These are phyloP conservation scores for Coemansia sp. DNA, from an alignment of 192 early-diverging fungal species.

Conservation along the genomic window DNA sequence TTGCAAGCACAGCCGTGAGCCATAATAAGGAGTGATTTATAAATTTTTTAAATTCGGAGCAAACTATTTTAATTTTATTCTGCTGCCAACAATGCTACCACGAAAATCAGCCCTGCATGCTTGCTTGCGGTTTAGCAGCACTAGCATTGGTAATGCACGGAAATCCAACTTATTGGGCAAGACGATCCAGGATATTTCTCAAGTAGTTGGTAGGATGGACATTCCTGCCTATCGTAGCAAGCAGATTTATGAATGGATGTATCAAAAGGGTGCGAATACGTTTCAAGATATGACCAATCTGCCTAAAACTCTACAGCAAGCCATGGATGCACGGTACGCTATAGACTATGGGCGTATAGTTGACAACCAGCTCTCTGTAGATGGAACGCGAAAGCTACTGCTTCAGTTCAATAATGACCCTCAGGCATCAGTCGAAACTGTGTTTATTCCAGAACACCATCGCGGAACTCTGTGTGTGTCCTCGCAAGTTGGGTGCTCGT, in stretches of 20 bases:
- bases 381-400: slow-evolving; percentile 64
- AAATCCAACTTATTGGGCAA: slow-evolving; percentile 41
- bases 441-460: slow-evolving; percentile 68
- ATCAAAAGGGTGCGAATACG: slow-evolving; percentile 54
- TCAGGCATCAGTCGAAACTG: slow-evolving; percentile 66
- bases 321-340: slow-evolving; percentile 51
- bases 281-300: slow-evolving; percentile 71
- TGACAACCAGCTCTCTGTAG: slow-evolving; percentile 55
- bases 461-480: slow-evolving; percentile 75
- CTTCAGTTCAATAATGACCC: slow-evolving; percentile 59
- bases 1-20: slow-evolving; percentile 6
- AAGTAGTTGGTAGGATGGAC: slow-evolving; percentile 6
- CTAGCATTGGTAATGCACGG: not conserved
- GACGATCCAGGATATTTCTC: slow-evolving; percentile 12
- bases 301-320: slow-evolving; percentile 50
- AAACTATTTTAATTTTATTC: too few species aligned
- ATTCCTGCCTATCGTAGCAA: slow-evolving; percentile 26
- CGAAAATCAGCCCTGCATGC: too few species aligned
- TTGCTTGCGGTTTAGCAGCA: not conserved
- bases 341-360: slow-evolving; percentile 61
- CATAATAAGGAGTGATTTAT: slow-evolving; percentile 1
- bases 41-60: not conserved
- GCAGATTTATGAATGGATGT: slow-evolving; percentile 46
- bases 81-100: not conserved
- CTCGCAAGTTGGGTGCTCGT: slow-evolving; percentile 81